Base-by-base conservation (phyloP, 129 eudicot species). In the Mikania micrantha region DNA sequence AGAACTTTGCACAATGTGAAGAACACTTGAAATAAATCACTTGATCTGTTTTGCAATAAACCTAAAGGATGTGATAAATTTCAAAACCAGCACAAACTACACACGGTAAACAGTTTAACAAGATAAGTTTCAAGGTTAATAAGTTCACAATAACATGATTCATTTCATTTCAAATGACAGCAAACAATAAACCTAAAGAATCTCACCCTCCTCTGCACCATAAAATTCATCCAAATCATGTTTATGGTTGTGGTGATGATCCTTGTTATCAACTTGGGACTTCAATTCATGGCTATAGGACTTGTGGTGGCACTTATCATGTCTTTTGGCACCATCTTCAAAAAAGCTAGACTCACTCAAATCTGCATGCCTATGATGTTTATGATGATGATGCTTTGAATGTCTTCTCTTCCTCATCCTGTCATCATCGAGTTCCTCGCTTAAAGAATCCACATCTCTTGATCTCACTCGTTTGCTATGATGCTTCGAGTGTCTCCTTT, bases 271-370 rank as follows among this genome's bases (percentile, higher is more conserved):
- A 44, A 60, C 60, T 13, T 68, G 71, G 1, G 81, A 76, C 39
- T 67, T 70, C 70, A 64, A 56, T 59, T 73, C 83, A 69, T 68
- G 82, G 65, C 82, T 69, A 10, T 34, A 59, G 22, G 78, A 78
- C 69, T 74, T 69, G n/a, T 60, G 79, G 66, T 79, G 84, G 56
- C 65, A 82, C 72, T 79, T 87, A 38, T 71, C 82, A 42, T 62
- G 77, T 68, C 77, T 82, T 62, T 52, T 79, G 4, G 63, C 66
- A 20, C 65, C 40, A 3, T 29, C 79, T 13, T 79, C 83, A 57
- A 71, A 81, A 66, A 87, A 73, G 44, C 87, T 73, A 50, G 50
- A 44, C n/a, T 44, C 50, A 44, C 50, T 44, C 9, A 9, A 44
- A 41, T 81, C 89, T 7, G 85, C 71, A 53, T 20, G 72, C 53